A percentile compares a stretch with the other conserved stretches of the same genome.
phyloP scores from a whole-genome alignment of 352 stramenopile species.

The Halophytophthora polymorphica region DNA sequence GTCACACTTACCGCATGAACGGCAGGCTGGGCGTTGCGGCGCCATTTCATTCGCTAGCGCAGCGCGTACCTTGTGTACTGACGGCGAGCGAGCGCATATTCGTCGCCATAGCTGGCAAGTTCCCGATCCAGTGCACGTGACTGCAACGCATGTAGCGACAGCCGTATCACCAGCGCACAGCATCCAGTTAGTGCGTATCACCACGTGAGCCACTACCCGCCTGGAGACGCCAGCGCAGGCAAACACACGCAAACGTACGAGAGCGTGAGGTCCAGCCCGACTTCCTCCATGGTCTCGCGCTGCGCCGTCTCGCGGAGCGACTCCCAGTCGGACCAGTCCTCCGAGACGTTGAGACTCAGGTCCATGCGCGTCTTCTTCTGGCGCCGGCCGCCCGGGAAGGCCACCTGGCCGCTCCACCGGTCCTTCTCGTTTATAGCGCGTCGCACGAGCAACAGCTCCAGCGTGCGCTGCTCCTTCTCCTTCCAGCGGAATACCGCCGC shows the following conservation, averaged over 20 bases:
- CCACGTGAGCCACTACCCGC: neutral
- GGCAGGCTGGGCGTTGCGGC: neutral
- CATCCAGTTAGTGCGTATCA: neutral
- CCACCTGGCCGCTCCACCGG: conserved; percentile 80
- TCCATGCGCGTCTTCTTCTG: conserved; percentile 56
- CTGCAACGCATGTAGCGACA: too few species aligned
- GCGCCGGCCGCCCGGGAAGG: conserved; percentile 69
- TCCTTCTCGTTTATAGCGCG: conserved; percentile 72
- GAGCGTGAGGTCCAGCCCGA: conserved; percentile 64
- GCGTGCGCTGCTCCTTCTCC: conserved; percentile 53
- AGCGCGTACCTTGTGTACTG: conserved; percentile 53
- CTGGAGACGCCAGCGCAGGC: neutral
- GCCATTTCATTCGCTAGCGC: neutral
- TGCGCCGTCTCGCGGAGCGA: conserved; percentile 61
- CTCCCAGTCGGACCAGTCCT: conserved; percentile 59
- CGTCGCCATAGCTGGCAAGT: conserved; percentile 52
- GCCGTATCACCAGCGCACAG: conserved; percentile 8
- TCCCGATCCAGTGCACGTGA: conserved; percentile 66
- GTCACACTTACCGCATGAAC: neutral
- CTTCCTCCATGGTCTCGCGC: conserved; percentile 80
- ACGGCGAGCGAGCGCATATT: conserved; percentile 64
- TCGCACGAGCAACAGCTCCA: conserved; percentile 77
- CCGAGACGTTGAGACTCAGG: conserved; percentile 16
- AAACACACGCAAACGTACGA: conserved; percentile 32
- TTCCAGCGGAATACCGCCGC: conserved; percentile 79